Base-by-base conservation (phyloP, 176 grass and related monocot genomes). In the Triticum aestivum region DNA sequence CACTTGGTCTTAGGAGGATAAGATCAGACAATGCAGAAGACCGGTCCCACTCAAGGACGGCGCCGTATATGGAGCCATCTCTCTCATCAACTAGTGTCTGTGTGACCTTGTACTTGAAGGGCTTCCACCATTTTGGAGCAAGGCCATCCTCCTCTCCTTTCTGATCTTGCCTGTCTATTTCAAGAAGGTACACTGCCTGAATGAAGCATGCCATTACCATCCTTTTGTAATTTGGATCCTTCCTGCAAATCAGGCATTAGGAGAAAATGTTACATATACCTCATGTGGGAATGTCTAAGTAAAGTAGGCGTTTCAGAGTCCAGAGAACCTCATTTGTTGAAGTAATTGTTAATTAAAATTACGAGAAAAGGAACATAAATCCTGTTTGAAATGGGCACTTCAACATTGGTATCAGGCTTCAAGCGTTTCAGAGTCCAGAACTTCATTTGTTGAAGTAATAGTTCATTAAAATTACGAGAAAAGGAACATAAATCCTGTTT, bases 161-260 rank as follows among this genome's bases (percentile, higher is more conserved):
- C 85, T 91, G 73, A 41, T 92, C 96, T 85, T 98, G 93, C 69
- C 93, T 89, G 86, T 98, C 96, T 37, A 98, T 84, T 83, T 98
- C 96, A 33, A 95, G 89, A 64, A 98, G 87, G 84, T 98, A 98
- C 0, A 92, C 93, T 21, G 91, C 89, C 65, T 98, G 96, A 84
- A 98, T 93, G 84, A 98, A 98, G 88, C 96, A 94, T 51, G 96
- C 96, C 81, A 98, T 93, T 35, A 93, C 93, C 89, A 90, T 98
- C 73, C 96, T 91, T 81, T 88, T 91, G 83, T 98, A 94, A 88
- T 92, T 92, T 74, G 93, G 93, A 73, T 98, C 91, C 67, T 90
- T 98, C 96, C 96, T 98, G 96, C 51, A 89, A 86, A 85, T 77
- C 45, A 91, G 24, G 4, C 35, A 71, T 70, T 77, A 39, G 30